Percentiles rank a stretch among this genome's conserved stretches.
phyloP scores from a whole-genome alignment of 352 stramenopile species.

The Pythium graminicola region DNA sequence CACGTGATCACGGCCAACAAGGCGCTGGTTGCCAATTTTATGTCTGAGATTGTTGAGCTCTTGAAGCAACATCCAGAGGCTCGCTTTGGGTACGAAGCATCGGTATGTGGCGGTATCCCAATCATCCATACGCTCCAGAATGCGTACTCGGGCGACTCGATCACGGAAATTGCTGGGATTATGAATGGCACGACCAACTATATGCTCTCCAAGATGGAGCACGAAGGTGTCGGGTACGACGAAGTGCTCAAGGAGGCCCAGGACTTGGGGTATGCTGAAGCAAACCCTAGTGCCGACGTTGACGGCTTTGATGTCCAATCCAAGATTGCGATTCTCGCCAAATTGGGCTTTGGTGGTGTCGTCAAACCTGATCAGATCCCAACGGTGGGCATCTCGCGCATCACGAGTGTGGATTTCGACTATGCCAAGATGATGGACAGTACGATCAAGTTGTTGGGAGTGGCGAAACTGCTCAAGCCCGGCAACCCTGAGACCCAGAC shows the following conservation, averaged over 20 bases:
- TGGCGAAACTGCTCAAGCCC: constrained; percentile 71
- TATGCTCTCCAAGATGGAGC: constrained; percentile 96
- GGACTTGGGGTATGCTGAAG: constrained; percentile 90
- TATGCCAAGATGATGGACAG: constrained; percentile 94
- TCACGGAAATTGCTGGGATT: constrained; percentile 93
- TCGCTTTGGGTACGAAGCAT: constrained; percentile 93
- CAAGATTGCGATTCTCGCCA: constrained; percentile 95
- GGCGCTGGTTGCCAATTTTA: constrained; percentile 91
- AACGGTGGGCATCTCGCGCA: constrained; percentile 90
- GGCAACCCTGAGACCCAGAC: constrained; percentile 63
- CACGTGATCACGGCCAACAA: constrained; percentile 98
- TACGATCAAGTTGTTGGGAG: constrained; percentile 95
- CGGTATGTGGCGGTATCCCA: constrained; percentile 94
- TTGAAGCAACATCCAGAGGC: constrained; percentile 71
- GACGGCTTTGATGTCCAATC: constrained; percentile 94
- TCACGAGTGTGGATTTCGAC: constrained; percentile 91
- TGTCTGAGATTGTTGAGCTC: constrained; percentile 87
- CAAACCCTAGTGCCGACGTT: constrained; percentile 94
- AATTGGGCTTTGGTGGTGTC: constrained; percentile 90
- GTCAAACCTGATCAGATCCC: constrained; percentile 86
- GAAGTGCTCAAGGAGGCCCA: constrained; percentile 92
- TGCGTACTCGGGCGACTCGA: constrained; percentile 89
- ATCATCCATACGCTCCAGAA: constrained; percentile 95
- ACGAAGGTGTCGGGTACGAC: constrained; percentile 88
- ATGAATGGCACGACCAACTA: constrained; percentile 98